phyloP scores from a whole-genome alignment of 176 grass and related monocot genomes.

The Zoysia japonica region DNA sequence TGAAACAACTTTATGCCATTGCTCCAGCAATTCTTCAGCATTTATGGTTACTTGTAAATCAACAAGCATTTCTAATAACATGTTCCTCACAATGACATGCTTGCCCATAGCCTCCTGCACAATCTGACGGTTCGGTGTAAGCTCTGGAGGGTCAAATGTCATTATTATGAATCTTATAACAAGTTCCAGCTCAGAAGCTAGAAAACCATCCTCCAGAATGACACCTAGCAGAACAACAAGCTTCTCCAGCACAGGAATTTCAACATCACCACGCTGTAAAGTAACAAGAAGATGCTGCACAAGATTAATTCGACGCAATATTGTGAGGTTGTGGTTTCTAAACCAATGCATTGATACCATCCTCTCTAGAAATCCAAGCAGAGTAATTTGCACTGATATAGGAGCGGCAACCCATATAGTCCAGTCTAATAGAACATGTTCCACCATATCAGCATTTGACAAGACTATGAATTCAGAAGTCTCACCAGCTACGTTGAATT shows the following conservation, averaged over 20 bases:
- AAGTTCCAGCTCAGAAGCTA: conserved; percentile 91
- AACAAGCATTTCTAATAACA: conserved; percentile 98
- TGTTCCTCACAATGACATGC: conserved; percentile 97
- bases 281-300: conserved; percentile 98
- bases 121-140: conserved; percentile 61
- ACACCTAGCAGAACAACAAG: conserved; percentile 97
- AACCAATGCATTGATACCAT: conserved; percentile 99
- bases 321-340: conserved; percentile 94
- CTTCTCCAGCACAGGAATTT: conserved; percentile 92
- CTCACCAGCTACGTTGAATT: conserved; percentile 71
- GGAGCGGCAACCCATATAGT: conserved; percentile 94
- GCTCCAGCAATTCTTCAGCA: conserved; percentile 86
- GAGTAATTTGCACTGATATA: conserved; percentile 93
- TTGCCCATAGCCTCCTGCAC: conserved; percentile 91
- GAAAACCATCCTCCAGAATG: conserved; percentile 98
- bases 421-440: conserved; percentile 98
- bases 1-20: conserved; percentile 99
- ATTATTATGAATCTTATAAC: conserved; percentile 98
- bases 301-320: conserved; percentile 92
- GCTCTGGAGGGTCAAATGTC: conserved; percentile 97
- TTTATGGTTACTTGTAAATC: conserved; percentile 96
- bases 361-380: conserved; percentile 95
- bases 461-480: conserved; percentile 93
- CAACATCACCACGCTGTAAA: conserved; percentile 95
- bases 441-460: conserved; percentile 99